Evolutionary conservation across 306 rosid genomes (phyloP).

Genomic region (Acmispon strigosus): DNA sequence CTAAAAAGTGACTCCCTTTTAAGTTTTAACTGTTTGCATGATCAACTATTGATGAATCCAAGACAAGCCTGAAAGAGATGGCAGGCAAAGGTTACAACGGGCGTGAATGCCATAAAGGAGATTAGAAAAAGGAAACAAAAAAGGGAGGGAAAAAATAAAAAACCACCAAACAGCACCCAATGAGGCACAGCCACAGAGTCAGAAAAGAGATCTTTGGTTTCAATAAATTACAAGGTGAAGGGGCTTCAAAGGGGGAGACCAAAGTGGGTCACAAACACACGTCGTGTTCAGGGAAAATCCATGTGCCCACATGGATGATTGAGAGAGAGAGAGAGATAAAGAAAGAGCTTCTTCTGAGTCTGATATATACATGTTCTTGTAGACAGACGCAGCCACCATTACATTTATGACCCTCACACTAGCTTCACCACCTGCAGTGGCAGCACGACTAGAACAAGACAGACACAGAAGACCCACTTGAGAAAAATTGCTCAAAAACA

Average conservation of each 20-base stretch:
- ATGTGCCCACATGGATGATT: slow-evolving; percentile 91
- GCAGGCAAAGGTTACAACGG: slow-evolving; percentile 32
- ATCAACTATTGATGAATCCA: slow-evolving; percentile 31
- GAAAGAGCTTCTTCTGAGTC: neutral
- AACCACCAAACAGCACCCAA: slow-evolving; percentile 1
- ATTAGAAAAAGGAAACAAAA: neutral
- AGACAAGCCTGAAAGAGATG: slow-evolving; percentile 15
- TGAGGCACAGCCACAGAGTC: slow-evolving; percentile 10
- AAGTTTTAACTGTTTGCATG: slow-evolving; percentile 22
- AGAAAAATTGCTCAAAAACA: slow-evolving; percentile 18
- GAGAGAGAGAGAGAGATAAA: slow-evolving; percentile 45
- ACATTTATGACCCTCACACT: slow-evolving; percentile 27
- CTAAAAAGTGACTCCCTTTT: neutral
- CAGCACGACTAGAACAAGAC: neutral
- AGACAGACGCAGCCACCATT: neutral
- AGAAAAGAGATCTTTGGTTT: slow-evolving; percentile 10
- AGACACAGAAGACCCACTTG: slow-evolving; percentile 19
- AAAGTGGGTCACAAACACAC: slow-evolving; percentile 70
- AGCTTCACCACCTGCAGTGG: neutral
- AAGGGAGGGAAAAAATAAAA: neutral
- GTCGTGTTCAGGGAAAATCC: slow-evolving; percentile 91
- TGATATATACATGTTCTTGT: no score
- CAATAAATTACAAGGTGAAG: slow-evolving; percentile 21
- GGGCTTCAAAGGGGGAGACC: neutral
- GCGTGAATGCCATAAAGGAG: slow-evolving; percentile 48